phyloP scores from a whole-genome alignment of 768 basidiomycete species.

The Tephrocybe sp. region DNA sequence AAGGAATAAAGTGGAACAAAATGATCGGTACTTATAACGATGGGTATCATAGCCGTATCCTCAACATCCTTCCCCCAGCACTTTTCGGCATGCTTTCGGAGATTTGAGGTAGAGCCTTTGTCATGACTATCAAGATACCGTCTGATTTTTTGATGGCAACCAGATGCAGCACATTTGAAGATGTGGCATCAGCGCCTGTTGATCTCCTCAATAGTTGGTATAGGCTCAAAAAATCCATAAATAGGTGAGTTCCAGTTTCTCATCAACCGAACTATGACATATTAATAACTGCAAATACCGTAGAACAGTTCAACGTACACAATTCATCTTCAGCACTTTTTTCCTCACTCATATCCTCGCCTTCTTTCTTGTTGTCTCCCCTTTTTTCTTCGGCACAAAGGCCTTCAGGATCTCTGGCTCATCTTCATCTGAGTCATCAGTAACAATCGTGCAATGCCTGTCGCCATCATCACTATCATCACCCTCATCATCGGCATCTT shows the following conservation, averaged over 20 bases:
- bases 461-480: not conserved
- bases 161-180: constrained; percentile 5
- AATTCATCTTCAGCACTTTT: not conserved
- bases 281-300: not conserved
- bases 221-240: constrained; percentile 8
- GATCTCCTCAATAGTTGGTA: not conserved
- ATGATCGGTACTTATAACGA: no score
- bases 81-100: constrained; percentile 19
- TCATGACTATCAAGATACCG: constrained; percentile 9
- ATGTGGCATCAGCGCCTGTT: not conserved
- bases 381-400: not conserved
- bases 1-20: no score
- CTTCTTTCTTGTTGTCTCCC: not conserved
- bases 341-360: not conserved
- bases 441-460: no score
- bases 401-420: not conserved
- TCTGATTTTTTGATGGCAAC: constrained; percentile 9
- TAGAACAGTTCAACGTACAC: not conserved
- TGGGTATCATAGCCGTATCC: no score
- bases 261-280: not conserved
- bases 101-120: no score
- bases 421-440: no score
- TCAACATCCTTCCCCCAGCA: constrained; percentile 31
- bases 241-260: constrained; percentile 4
- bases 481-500: not conserved